phyloP scores from a whole-genome alignment of 75 land plant genomes.

The Cryptomeria japonica region DNA sequence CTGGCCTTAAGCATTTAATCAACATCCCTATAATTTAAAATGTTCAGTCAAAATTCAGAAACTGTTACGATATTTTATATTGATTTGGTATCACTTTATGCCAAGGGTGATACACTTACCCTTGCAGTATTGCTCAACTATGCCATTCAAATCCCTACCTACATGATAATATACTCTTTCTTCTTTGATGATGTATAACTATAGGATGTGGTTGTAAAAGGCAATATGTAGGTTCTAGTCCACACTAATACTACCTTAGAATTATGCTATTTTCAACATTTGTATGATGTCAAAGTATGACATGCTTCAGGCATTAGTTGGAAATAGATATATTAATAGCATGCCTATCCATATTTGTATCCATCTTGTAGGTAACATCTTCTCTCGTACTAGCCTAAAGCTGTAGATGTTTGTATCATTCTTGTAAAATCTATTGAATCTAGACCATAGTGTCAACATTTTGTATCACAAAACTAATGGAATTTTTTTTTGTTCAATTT shows the following conservation, averaged over 20 bases:
- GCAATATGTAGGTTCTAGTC: background rate
- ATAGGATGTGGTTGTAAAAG: background rate
- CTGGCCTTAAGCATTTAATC: background rate
- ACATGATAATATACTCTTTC: background rate
- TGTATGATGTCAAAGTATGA: background rate
- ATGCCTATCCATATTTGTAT: no score
- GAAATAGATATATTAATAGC: no score
- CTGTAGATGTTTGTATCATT: background rate
- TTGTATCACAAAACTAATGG: background rate
- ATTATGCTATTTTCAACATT: background rate
- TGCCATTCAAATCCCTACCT: background rate
- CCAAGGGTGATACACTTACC: background rate
- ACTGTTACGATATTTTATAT: background rate
- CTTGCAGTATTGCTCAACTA: background rate
- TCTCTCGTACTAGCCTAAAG: no score
- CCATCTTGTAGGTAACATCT: no score
- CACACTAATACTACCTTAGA: background rate
- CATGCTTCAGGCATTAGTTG: background rate
- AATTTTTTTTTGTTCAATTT: background rate
- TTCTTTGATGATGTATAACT: background rate
- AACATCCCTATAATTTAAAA: background rate
- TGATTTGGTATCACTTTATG: background rate
- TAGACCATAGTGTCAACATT: background rate
- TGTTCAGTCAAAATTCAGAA: background rate
- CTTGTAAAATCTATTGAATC: background rate